phyloP scores from a whole-genome alignment of 2,329 filamentous ascomycete species.

The Trichoderma asperellum region DNA sequence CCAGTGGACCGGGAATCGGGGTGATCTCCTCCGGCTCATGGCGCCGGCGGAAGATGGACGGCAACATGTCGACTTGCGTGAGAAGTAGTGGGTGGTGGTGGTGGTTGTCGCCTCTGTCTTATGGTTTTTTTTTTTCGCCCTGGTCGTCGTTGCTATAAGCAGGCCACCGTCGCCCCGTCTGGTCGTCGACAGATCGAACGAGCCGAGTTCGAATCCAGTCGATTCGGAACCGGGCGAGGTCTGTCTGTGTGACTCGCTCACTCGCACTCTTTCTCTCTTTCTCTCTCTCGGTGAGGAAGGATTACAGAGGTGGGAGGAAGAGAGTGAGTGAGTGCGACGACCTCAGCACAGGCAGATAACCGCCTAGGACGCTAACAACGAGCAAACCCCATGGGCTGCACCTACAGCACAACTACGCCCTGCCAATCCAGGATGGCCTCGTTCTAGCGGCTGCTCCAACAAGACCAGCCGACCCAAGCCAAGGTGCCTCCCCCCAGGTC shows the following conservation, averaged over 20 bases:
- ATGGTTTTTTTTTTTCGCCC: not conserved
- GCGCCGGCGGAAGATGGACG: constrained; percentile 50
- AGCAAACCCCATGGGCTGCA: constrained; percentile 27
- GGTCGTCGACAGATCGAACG: constrained; percentile 26
- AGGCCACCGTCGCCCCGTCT: constrained; percentile 19
- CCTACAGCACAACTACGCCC: constrained; percentile 7
- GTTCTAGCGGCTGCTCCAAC: constrained; percentile 8
- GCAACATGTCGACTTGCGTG: constrained; percentile 38
- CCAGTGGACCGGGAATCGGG: constrained; percentile 46
- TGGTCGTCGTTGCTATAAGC: constrained; percentile 10
- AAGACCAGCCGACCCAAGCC: constrained; percentile 15
- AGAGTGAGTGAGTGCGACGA: constrained; percentile 13
- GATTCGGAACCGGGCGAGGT: constrained; percentile 11
- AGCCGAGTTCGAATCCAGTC: constrained; percentile 26
- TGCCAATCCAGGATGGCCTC: constrained; percentile 18
- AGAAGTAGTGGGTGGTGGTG: not conserved
- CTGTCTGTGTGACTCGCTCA: constrained; percentile 18
- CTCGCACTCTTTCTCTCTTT: constrained; percentile 8
- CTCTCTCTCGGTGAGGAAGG: constrained; percentile 10
- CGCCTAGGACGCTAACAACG: constrained; percentile 26
- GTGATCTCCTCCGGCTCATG: constrained; percentile 52
- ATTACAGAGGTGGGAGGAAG: constrained; percentile 14
- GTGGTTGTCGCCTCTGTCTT: not conserved
- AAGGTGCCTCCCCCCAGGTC: constrained; percentile 1
- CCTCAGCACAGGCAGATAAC: constrained; percentile 7